Base-by-base conservation (phyloP, 2,329 filamentous ascomycete genomes). In the Stachybotrys echinatus region DNA sequence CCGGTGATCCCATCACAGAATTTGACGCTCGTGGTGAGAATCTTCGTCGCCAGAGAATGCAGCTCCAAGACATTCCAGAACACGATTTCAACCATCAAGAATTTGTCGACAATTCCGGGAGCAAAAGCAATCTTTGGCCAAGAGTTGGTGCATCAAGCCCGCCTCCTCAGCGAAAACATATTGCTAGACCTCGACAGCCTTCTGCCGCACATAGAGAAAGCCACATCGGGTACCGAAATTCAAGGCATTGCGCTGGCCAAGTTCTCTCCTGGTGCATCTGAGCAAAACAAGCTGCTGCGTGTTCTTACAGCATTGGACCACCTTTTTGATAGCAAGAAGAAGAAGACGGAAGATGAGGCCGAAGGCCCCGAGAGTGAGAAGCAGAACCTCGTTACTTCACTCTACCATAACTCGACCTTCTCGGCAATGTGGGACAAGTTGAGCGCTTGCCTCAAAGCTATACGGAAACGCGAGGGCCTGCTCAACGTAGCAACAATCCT, bases 51-150 rank as follows among this genome's bases (percentile, higher is more conserved):
- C 54, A 87, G 92, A 45, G 94, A 99, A 68, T 99, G 94, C 71
- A 96, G 90, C 63, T 92, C 89, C 55, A 96, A 96, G 75, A 97
- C 94, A 0, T 99, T 99, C 78, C 89, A 94, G 65, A 95, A 97
- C 68, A 97, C 94, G 1, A 81, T 99, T 48, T 94, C 92, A 17
- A 95, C 95, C n/a, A 96, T 99, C 75, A 97, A 96, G 73, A 96
- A 97, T 62, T 79, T 99, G 42, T 97, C 92, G 5, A 86, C 89
- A 38, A 94, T 99, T 53, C 91, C 92, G 17, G 90, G 88, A 12
- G 91, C 92, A 18, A 94, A 95, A 69, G 82, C 88, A 48, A 79
- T 90, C 12, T 97, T 99, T 65, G 94, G 94, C n/a, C 85, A 88
- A 58, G 92, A 99, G 69, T 79, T 99, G 47, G 89, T 96, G 51